phyloP scores from a whole-genome alignment of 345 rosid species.

The Sisymbrium irio region DNA sequence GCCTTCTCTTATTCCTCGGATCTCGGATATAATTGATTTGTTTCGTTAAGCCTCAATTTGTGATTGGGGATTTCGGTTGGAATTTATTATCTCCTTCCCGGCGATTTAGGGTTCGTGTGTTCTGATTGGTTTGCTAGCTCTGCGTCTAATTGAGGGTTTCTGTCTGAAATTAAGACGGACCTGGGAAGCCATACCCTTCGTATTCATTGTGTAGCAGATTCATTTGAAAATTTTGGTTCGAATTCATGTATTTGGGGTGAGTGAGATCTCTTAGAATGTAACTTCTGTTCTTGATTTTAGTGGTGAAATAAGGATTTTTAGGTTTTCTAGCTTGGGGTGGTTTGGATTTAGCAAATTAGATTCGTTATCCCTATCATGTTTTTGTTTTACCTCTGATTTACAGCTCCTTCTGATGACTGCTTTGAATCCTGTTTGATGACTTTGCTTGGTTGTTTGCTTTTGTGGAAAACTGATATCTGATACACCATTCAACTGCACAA shows the following conservation, averaged over 20 bases:
- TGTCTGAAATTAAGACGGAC: neutral
- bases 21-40: too few relatives aligned
- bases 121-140: neutral
- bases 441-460: neutral
- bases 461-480: neutral
- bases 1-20: conserved; percentile 17
- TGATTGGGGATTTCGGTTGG: neutral
- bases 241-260: neutral
- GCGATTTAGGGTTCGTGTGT: conserved; percentile 22
- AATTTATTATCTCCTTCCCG: neutral
- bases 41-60: too few relatives aligned
- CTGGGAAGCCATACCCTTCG: neutral
- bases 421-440: neutral
- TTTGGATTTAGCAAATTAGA: too few relatives aligned
- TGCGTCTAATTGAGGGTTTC: conserved; percentile 2
- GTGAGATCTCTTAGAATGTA: neutral
- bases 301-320: neutral
- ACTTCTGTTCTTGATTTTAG: neutral
- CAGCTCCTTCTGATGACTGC: neutral
- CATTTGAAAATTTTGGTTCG: neutral
- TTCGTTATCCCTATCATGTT: too few relatives aligned
- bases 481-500: neutral
- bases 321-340: conserved; percentile 3
- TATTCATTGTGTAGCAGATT: neutral
- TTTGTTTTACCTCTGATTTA: neutral